Percentiles rank a stretch among this genome's conserved stretches.
Evolutionary conservation across 148 eudicot species (phyloP).

Genomic region (Rhododendron ovatum): DNA sequence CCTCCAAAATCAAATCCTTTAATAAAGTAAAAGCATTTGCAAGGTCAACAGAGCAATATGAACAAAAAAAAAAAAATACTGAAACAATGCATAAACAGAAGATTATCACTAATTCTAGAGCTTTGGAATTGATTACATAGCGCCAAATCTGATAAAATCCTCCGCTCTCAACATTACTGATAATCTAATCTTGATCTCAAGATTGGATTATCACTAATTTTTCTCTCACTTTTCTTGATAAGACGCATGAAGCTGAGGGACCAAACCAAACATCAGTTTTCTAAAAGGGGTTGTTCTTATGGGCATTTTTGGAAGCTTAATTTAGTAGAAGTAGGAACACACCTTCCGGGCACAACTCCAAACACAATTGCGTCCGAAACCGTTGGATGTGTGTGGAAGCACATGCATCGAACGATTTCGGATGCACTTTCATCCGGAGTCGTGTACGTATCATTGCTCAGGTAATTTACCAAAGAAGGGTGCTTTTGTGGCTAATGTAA

Average conservation of each 20-base stretch:
- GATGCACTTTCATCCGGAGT: not conserved
- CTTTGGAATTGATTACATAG: not conserved
- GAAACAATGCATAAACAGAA: not conserved
- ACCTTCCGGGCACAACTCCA: not conserved
- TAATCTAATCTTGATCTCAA: not conserved
- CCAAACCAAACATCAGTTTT: slow-evolving; percentile 9
- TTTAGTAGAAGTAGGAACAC: not conserved
- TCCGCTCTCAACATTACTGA: slow-evolving; percentile 4
- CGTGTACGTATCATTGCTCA: not conserved
- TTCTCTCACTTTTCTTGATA: not conserved
- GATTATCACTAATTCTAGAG: slow-evolving; percentile 11
- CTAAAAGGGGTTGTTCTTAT: not conserved
- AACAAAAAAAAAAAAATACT: no score
- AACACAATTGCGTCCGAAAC: not conserved
- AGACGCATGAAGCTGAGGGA: not conserved
- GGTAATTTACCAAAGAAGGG: not conserved
- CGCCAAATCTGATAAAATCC: not conserved
- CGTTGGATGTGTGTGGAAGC: not conserved
- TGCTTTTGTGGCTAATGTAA: slow-evolving; percentile 10
- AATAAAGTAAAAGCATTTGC: slow-evolving; percentile 5
- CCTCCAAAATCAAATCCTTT: slow-evolving; percentile 4
- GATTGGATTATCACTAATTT: not conserved
- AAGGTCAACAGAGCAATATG: not conserved
- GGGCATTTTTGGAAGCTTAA: not conserved
- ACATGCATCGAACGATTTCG: not conserved